Conservation (phyloP, 352 stramenopile species). For the Pythium pyrilobum region DNA sequence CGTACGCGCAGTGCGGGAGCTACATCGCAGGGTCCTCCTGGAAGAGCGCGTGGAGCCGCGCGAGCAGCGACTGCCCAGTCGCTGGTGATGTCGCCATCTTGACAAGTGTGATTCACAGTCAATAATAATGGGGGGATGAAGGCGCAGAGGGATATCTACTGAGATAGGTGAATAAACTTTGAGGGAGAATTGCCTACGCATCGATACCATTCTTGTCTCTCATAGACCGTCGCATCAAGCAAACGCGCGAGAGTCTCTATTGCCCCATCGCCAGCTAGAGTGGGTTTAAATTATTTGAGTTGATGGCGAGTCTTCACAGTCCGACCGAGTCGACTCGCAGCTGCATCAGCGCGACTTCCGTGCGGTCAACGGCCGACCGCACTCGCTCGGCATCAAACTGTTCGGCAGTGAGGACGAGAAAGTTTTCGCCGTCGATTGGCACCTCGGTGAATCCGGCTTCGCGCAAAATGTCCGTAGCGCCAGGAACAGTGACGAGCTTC, state of each 20-base stretch:
- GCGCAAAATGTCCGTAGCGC: conserved; percentile 46
- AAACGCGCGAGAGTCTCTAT: not conserved
- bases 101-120: not conserved
- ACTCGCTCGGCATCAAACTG: conserved; percentile 36
- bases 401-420: conserved; percentile 46
- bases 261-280: conserved; percentile 1
- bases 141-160: not conserved
- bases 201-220: too few relatives aligned
- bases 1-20: not conserved
- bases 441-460: conserved; percentile 50
- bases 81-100: conserved; percentile 2
- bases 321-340: conserved; percentile 41
- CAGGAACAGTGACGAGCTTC: conserved; percentile 55
- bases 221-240: not conserved
- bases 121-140: too few relatives aligned
- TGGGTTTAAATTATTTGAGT: conserved; percentile 13
- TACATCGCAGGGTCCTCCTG: conserved; percentile 65
- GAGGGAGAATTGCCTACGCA: too few relatives aligned
- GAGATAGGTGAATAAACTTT: not conserved
- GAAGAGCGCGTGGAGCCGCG: conserved; percentile 43
- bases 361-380: conserved; percentile 50
- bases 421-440: conserved; percentile 39
- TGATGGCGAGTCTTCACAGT: not conserved
- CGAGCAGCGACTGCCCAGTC: conserved; percentile 28
- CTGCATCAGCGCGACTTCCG: conserved; percentile 64